phyloP scores from a whole-genome alignment of 352 stramenopile genomes.

The Pythium insidiosum region DNA sequence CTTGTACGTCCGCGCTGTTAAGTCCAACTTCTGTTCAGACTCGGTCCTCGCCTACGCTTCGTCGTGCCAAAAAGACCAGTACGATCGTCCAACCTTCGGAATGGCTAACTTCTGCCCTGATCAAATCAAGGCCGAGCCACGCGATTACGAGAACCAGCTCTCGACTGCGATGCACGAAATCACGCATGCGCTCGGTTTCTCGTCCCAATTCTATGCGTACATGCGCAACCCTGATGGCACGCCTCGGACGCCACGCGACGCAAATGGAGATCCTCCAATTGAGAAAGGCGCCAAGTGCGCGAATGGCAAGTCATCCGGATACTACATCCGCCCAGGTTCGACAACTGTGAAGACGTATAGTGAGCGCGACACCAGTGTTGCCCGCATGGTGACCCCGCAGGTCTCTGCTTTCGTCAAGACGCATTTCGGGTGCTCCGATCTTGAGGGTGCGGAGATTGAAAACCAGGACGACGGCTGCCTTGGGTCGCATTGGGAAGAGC shows the following conservation, averaged over 20 bases:
- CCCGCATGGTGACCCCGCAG: slow-evolving; percentile 62
- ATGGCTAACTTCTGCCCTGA: slow-evolving; percentile 80
- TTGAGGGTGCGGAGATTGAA: slow-evolving; percentile 70
- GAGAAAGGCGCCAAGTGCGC: slow-evolving; percentile 23
- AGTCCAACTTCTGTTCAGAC: slow-evolving; percentile 36
- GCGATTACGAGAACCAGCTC: slow-evolving; percentile 56
- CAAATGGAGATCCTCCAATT: slow-evolving; percentile 24
- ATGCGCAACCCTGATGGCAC: slow-evolving; percentile 65
- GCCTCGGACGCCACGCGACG: slow-evolving; percentile 48
- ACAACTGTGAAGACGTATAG: slow-evolving; percentile 44
- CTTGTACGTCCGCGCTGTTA: slow-evolving; percentile 51
- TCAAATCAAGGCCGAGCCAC: slow-evolving; percentile 42
- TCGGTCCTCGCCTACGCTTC: slow-evolving; percentile 65
- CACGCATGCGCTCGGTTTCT: slow-evolving; percentile 75
- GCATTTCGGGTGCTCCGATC: slow-evolving; percentile 56
- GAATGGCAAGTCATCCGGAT: slow-evolving; percentile 34
- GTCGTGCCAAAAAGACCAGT: slow-evolving; percentile 81
- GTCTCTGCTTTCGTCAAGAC: slow-evolving; percentile 45
- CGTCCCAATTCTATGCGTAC: slow-evolving; percentile 60
- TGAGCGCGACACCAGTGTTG: slow-evolving; percentile 44
- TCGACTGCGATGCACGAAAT: slow-evolving; percentile 77
- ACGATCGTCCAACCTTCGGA: slow-evolving; percentile 73
- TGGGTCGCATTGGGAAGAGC: slow-evolving; percentile 79
- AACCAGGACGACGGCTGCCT: slow-evolving; percentile 65
- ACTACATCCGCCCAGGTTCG: slow-evolving; percentile 26